Percentiles rank a stretch among this genome's conserved stretches.
phyloP scores from a whole-genome alignment of 176 grass and related monocot species.

The Cenchrus fungigraminus region DNA sequence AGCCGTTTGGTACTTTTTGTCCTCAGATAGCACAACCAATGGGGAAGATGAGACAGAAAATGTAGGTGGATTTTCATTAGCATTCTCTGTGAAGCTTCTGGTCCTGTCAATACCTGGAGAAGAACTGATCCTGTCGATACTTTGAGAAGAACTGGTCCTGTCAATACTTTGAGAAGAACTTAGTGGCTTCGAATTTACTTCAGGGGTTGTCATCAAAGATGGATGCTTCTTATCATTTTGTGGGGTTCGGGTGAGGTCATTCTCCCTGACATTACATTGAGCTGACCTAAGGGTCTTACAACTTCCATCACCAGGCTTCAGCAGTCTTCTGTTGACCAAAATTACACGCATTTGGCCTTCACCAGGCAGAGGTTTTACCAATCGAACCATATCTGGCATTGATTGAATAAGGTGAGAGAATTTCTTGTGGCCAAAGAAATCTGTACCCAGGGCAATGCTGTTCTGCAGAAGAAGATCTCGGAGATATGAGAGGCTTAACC shows the following conservation, averaged over 20 bases:
- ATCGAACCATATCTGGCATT: constrained; percentile 54
- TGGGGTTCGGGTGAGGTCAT: constrained; percentile 14
- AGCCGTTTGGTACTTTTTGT: constrained; percentile 30
- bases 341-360: constrained; percentile 37
- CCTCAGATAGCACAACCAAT: constrained; percentile 42
- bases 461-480: constrained; percentile 36
- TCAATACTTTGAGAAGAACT: constrained; percentile 34
- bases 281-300: constrained; percentile 18
- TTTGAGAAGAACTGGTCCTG: constrained; percentile 32
- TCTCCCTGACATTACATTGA: constrained; percentile 45
- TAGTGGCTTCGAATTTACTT: constrained; percentile 35
- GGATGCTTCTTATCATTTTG: constrained; percentile 22
- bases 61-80: constrained; percentile 30
- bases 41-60: constrained; percentile 42
- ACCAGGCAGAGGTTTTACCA: constrained; percentile 14
- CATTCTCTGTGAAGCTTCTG: constrained; percentile 28
- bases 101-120: constrained; percentile 6
- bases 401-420: constrained; percentile 67
- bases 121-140: constrained; percentile 13
- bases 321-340: neutral
- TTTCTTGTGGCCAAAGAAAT: constrained; percentile 68
- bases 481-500: constrained; percentile 49
- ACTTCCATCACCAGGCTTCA: constrained; percentile 23
- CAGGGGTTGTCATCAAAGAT: constrained; percentile 22
- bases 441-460: constrained; percentile 47